phyloP scores from a whole-genome alignment of 2,329 filamentous ascomycete genomes.

The Colletotrichum tanaceti region DNA sequence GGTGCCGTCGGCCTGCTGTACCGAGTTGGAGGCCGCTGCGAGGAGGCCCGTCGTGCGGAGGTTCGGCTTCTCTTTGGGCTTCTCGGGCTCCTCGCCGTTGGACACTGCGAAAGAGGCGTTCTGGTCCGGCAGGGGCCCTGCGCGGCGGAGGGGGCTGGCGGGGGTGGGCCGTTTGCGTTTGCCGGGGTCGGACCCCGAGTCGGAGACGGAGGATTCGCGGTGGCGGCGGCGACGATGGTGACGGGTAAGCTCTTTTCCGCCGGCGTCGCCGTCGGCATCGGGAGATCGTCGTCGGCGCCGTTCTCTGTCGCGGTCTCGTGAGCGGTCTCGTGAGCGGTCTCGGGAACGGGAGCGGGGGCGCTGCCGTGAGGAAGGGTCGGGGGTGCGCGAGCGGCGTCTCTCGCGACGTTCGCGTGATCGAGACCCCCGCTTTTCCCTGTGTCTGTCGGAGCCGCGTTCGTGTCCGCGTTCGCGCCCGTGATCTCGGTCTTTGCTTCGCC shows the following conservation, averaged over 20 bases:
- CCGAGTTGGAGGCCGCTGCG: slow-evolving; percentile 85
- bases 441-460: slow-evolving; percentile 26
- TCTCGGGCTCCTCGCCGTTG: slow-evolving; percentile 60
- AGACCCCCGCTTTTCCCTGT: slow-evolving; percentile 26
- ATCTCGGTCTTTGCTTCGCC: slow-evolving; percentile 32
- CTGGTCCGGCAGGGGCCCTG: slow-evolving; percentile 70
- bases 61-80: slow-evolving; percentile 88
- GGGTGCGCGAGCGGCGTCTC: slow-evolving; percentile 36
- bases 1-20: slow-evolving; percentile 77
- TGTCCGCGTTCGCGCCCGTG: not conserved
- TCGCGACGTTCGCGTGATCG: slow-evolving; percentile 32
- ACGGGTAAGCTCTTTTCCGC: slow-evolving; percentile 30
- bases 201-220: slow-evolving; percentile 42
- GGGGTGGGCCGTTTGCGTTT: slow-evolving; percentile 43
- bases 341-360: slow-evolving; percentile 41
- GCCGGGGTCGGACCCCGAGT: slow-evolving; percentile 48
- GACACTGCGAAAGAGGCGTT: slow-evolving; percentile 68
- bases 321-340: slow-evolving; percentile 42
- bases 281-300: slow-evolving; percentile 46
- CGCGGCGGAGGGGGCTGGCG: slow-evolving; percentile 44
- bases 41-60: slow-evolving; percentile 83
- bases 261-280: slow-evolving; percentile 31
- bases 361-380: slow-evolving; percentile 23
- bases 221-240: slow-evolving; percentile 9
- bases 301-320: slow-evolving; percentile 42